Base-by-base conservation (phyloP, 208 protist genomes). In the Trypanosoma melophagium region DNA sequence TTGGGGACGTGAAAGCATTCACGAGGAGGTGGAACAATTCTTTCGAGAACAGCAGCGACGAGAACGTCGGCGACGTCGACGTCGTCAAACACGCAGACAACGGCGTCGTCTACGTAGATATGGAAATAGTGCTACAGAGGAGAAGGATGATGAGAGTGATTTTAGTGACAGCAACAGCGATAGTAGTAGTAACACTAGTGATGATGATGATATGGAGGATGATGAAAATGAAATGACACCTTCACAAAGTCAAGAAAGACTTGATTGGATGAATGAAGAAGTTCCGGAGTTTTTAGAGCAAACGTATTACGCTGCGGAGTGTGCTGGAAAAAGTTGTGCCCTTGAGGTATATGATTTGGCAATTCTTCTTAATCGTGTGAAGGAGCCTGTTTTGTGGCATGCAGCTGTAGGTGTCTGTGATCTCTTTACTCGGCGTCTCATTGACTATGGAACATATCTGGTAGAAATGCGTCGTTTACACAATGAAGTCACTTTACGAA, bases 391-490 rank as follows among this genome's bases (percentile, higher is more conserved):
- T 31, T 73, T 96, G 17, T 96, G 90, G 88, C 86, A 96, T 69
- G 87, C 90, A 9, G 87, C 87, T 7, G 70, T 96, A 0, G 90
- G 90, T 1, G 81, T 94, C 40, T 88, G 84, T 47, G 90, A 96
- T 66, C 60, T 96, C 10, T 90, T 92, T 49, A 60, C 60, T 16
- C 83, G 90, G 0, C 80, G 87, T 0, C 76, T 87, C 14, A 86
- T 96, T 51, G 87, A 93, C 69, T 96, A 94, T 74, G 77, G 76
- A 28, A 84, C 77, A 12, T 96, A 96, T 68, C 55, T 94, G 9
- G 73, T 91, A 5, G 86, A 88, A 52, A 90, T 94, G 86, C 80
- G 79, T 9, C 90, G 80, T 10, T 62, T 96, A 17, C 86, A 91
- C 51, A 89, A 91, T 63, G 86, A 87, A 49, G 90, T 96, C 22